Percentiles rank a stretch among this genome's conserved stretches.
Conservation (phyloP, 2,329 filamentous ascomycete species). For the Trichoderma lentiforme region DNA sequence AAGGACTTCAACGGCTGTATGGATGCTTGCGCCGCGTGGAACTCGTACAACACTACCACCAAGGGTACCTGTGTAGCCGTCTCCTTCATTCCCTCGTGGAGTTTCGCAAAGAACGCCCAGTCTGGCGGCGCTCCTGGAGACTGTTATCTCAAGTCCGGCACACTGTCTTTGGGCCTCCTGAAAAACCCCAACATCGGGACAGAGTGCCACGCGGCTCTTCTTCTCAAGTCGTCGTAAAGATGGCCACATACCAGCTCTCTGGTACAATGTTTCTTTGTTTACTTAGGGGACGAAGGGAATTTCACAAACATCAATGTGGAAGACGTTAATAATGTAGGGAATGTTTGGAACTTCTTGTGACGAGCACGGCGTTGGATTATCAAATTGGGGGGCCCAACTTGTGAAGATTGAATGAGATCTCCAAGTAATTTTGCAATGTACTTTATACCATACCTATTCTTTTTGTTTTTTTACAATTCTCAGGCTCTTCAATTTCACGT, state of each 20-base stretch:
- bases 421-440: constrained; percentile 10
- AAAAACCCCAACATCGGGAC: neutral
- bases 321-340: neutral
- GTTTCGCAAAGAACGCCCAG: neutral
- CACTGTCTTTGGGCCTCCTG: neutral
- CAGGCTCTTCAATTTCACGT: neutral
- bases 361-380: constrained; percentile 7
- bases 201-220: neutral
- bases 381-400: neutral
- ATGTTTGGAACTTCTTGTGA: neutral
- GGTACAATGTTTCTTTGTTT: neutral
- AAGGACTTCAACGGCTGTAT: constrained; percentile 8
- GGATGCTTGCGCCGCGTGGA: constrained; percentile 7
- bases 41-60: neutral
- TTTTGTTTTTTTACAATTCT: neutral
- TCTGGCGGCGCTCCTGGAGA: neutral
- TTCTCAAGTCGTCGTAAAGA: neutral
- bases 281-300: neutral
- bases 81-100: constrained; percentile 7
- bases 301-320: neutral
- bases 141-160: constrained; percentile 9
- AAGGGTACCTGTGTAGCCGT: neutral
- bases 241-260: neutral
- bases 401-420: constrained; percentile 1
- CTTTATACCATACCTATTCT: neutral